Base-by-base conservation (phyloP, 2,329 filamentous ascomycete species). In the Trichoderma gracile region DNA sequence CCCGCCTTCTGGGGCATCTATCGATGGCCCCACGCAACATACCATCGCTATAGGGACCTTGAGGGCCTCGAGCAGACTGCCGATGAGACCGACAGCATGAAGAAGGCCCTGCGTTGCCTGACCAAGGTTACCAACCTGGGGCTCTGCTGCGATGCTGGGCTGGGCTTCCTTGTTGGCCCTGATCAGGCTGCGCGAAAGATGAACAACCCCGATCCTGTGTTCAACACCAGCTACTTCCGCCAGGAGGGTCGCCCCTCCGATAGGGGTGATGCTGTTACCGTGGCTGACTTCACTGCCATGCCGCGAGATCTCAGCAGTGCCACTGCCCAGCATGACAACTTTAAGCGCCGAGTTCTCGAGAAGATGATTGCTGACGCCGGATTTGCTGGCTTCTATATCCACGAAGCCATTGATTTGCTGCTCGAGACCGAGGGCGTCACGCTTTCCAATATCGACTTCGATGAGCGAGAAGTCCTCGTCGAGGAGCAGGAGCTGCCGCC, bases 141-240 rank as follows among this genome's bases (percentile, higher is more conserved):
- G 0, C 75, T 92, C 3, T 89, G 86, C 19, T 81, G 90, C 46
- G 86, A 90, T 70, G 87, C 83, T 63, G 88, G 89, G 10, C 78
- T 91, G 43, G 89, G 89, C 12, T 91, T 87, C 80, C 79, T 91
- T 12, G 78, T 78, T 53, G 87, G 88, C 0, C 85, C 87, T 1
- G 87, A 90, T 71, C 75, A 80, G 19, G 81, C 81, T 52, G 77
- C 78, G 6, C 77, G 83, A 21, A 77, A 82, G 53, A 75, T 78
- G 19, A 77, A 76, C 1, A 65, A 67, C 40, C 72, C 67, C 6
- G 72, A 74, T 17, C 71, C 76, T 3, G 73, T 80, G n/a, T 80
- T 80, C 65, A 68, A 71, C 27, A 69, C 68, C 3, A 67, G 71
- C 40, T 67, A 73, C 45, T 72, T 72, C 70, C 70, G 69, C 33